Percentiles rank a stretch among this genome's conserved stretches.
Conservation (phyloP, 805 yeast genomes). For the Kluyveromyces lactis region DNA sequence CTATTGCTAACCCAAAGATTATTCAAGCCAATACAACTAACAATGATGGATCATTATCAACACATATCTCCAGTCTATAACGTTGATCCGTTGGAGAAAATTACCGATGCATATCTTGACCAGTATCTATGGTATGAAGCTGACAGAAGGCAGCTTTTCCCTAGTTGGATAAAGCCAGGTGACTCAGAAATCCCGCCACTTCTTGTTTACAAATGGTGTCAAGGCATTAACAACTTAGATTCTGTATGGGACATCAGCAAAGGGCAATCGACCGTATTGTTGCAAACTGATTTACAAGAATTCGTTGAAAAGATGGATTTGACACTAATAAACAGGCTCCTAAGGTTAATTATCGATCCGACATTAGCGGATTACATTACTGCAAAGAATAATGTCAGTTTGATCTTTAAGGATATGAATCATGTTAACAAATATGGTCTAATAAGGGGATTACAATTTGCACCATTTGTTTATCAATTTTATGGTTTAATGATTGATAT, state of each 20-base stretch:
- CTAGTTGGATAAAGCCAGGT: constrained; percentile 93
- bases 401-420: constrained; percentile 90
- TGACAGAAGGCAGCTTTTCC: constrained; percentile 77
- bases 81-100: constrained; percentile 87
- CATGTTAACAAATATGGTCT: constrained; percentile 86
- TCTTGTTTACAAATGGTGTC: constrained; percentile 88
- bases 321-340: constrained; percentile 71
- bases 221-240: constrained; percentile 72
- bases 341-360: constrained; percentile 77
- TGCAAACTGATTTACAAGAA: constrained; percentile 67
- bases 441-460: constrained; percentile 80
- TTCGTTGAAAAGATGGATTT: constrained; percentile 82
- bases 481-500: constrained; percentile 83
- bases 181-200: constrained; percentile 92
- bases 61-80: constrained; percentile 79
- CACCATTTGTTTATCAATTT: constrained; percentile 83
- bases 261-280: constrained; percentile 75
- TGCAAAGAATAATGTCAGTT: constrained; percentile 74
- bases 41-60: constrained; percentile 87
- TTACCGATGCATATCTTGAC: constrained; percentile 92
- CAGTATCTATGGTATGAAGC: constrained; percentile 97
- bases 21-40: constrained; percentile 79
- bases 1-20: constrained; percentile 80
- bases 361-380: constrained; percentile 92
- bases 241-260: constrained; percentile 70